A percentile compares a stretch with the other conserved stretches of the same genome.
Evolutionary conservation across 257 asterid genomes (phyloP).

Genomic region (Coffea canephora): DNA sequence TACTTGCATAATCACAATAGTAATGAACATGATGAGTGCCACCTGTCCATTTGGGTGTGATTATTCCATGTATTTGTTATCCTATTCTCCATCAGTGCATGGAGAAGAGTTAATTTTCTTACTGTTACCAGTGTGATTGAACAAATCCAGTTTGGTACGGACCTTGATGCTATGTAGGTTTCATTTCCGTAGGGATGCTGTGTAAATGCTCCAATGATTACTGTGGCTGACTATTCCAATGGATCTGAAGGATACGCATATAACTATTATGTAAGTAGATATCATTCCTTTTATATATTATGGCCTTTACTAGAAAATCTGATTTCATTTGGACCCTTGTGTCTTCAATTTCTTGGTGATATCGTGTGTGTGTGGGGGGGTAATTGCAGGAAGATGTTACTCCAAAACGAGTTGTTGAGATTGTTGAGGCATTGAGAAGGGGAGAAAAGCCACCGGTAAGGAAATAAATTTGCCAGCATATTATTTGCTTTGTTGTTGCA

Average conservation of each 20-base stretch:
- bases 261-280: slow-evolving; percentile 69
- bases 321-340: not conserved
- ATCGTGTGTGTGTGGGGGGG: slow-evolving; percentile 10
- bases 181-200: slow-evolving; percentile 68
- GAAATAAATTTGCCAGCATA: not conserved
- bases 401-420: slow-evolving; percentile 79
- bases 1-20: not conserved
- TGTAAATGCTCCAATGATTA: slow-evolving; percentile 99
- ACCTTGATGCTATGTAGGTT: slow-evolving; percentile 13
- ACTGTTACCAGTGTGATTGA: not conserved
- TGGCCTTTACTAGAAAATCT: not conserved
- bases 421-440: slow-evolving; percentile 83
- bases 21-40: not conserved
- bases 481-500: not conserved
- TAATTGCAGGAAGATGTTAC: slow-evolving; percentile 80
- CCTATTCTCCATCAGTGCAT: not conserved
- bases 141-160: not conserved
- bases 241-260: slow-evolving; percentile 94
- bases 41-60: not conserved
- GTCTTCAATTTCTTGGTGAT: not conserved
- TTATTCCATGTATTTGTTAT: not conserved
- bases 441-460: slow-evolving; percentile 97
- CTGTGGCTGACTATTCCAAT: slow-evolving; percentile 93
- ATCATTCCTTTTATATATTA: not conserved
- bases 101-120: not conserved